Evolutionary conservation across 2,329 filamentous ascomycete species (phyloP), one percentile per base, ranked within the genome.

Genomic region (Trichoderma sp.): DNA sequence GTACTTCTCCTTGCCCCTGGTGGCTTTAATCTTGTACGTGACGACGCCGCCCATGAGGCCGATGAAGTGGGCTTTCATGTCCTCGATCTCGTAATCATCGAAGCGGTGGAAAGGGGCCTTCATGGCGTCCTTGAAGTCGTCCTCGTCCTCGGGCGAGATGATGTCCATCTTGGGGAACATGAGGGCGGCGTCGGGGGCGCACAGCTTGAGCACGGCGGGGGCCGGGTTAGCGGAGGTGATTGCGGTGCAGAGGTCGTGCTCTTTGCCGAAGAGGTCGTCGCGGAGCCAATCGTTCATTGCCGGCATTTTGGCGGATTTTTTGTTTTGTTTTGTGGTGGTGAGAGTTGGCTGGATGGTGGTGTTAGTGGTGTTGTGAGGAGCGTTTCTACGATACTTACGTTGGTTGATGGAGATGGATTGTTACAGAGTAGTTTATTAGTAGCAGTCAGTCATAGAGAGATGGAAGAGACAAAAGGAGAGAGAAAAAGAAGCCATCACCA

Each of bases 21-120:
- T 53, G 15, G 71, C 71, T 3, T 26, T n/a, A 4, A 73, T 70
- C 61, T 53, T 73, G 57, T 73, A 73, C 5, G 71, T 73, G 4
- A 73, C 69, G n/a, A 73, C 71, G 43, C 71, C 71, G 30, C 68
- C 71, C 71, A 73, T 73, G 24, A 73, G 69, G 36, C 71, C 71
- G 39, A 73, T 56, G 56, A 73, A 63, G 36, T 71, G 65, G 12
- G 60, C 64, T 7, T 15, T 28, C 51, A 73, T 58, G 32, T 73
- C 71, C 5, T 71, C 63, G 15, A 63, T 14, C 26, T 73, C 24
- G 43, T 63, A 73, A 6, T 73, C 30, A 18, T 73, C 71, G 56
- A 73, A 73, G 36, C 71, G 67, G 61, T 73, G 68, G 32, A 73
- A 71, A 1, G 71, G 71, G 7, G 71, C n/a, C 47, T 56, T 32